phyloP scores from a whole-genome alignment of 441 rosid genomes.

The Populus hybrid region DNA sequence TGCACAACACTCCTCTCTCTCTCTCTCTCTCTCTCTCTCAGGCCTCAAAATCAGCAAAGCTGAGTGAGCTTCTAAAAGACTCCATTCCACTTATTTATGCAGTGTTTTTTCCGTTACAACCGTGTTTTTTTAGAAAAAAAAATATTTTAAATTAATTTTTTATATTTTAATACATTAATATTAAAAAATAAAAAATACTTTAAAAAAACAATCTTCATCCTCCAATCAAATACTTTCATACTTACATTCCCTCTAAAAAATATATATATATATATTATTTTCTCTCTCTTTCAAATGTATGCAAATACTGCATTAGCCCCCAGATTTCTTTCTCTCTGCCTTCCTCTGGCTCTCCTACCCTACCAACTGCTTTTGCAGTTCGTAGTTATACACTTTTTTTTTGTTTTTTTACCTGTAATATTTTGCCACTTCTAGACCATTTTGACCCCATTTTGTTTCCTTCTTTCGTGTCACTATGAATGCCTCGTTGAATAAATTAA shows the following conservation, averaged over 20 bases:
- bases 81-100: constrained; percentile 14
- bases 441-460: not conserved
- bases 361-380: not conserved
- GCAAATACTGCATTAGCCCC: constrained; percentile 19
- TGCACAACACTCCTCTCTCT: constrained; percentile 44
- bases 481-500: not conserved
- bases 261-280: not conserved
- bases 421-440: not conserved
- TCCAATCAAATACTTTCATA: not conserved
- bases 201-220: not conserved
- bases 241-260: constrained; percentile 14
- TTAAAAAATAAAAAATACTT: too few species aligned
- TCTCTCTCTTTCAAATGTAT: constrained; percentile 13
- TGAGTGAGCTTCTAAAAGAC: constrained; percentile 64
- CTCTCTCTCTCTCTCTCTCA: constrained; percentile 20
- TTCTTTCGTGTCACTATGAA: not conserved
- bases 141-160: too few species aligned
- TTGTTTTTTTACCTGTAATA: not conserved
- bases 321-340: not conserved
- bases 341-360: not conserved
- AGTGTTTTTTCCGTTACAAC: too few species aligned
- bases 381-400: not conserved
- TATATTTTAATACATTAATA: too few species aligned
- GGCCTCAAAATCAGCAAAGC: constrained; percentile 77
- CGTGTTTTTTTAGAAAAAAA: too few species aligned